phyloP scores from a whole-genome alignment of 441 rosid genomes.

The Theobroma grandiflorum region DNA sequence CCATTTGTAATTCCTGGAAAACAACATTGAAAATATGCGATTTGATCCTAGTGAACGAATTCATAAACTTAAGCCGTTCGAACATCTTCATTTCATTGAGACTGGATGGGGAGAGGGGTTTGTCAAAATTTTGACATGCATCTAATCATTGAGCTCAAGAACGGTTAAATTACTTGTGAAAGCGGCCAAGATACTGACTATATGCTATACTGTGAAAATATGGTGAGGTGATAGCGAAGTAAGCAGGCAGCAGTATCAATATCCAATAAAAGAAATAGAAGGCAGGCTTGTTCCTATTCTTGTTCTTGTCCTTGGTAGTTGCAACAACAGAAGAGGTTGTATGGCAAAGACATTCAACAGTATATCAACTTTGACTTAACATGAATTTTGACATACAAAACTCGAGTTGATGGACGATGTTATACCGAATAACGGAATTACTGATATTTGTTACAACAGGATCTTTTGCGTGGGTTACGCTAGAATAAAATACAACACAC shows the following conservation, averaged over 20 bases:
- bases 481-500: neutral
- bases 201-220: too few relatives aligned
- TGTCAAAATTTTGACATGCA: too few relatives aligned
- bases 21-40: too few relatives aligned
- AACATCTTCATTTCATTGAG: too few relatives aligned
- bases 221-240: too few relatives aligned
- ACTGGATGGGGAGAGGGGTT: too few relatives aligned
- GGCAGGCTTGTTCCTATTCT: neutral
- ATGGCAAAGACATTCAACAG: neutral
- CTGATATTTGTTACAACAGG: slow-evolving; percentile 28
- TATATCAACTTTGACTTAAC: neutral
- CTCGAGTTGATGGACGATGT: neutral
- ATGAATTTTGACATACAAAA: neutral
- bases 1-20: too few relatives aligned
- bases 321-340: neutral
- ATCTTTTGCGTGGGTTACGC: neutral
- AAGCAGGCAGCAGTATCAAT: neutral
- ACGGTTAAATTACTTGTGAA: neutral
- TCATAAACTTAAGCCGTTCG: too few relatives aligned
- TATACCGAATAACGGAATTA: neutral
- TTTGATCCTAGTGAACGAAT: too few relatives aligned
- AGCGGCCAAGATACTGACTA: neutral
- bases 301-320: neutral
- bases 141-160: neutral
- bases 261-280: neutral